phyloP scores from a whole-genome alignment of 2,329 filamentous ascomycete species.

The Botrytis porri region DNA sequence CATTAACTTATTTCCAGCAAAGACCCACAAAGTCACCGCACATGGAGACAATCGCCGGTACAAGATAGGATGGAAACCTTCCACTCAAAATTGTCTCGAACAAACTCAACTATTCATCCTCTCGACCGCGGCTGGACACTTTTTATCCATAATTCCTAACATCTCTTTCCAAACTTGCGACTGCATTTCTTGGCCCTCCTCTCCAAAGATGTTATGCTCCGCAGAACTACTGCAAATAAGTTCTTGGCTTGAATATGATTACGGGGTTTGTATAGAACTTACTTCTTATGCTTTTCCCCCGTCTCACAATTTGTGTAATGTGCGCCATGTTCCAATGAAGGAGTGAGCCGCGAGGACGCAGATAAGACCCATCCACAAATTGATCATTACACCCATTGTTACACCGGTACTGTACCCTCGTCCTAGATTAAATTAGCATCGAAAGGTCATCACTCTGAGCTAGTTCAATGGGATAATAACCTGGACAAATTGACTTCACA shows the following conservation, averaged over 20 bases:
- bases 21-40: not conserved
- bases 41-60: not conserved
- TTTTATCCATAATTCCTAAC: slow-evolving; percentile 27
- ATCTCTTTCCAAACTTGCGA: slow-evolving; percentile 32
- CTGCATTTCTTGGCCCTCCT: slow-evolving; percentile 32
- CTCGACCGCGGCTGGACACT: slow-evolving; percentile 19
- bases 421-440: slow-evolving; percentile 15
- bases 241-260: slow-evolving; percentile 1
- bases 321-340: slow-evolving; percentile 31
- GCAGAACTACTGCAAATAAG: slow-evolving; percentile 23
- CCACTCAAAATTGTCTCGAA: not conserved
- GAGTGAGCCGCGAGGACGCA: slow-evolving; percentile 34
- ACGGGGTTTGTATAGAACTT: slow-evolving; percentile 18
- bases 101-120: not conserved
- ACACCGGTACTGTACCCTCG: slow-evolving; percentile 28
- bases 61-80: not conserved
- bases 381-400: slow-evolving; percentile 21
- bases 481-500: slow-evolving; percentile 32
- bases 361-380: slow-evolving; percentile 27
- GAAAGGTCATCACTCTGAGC: not conserved
- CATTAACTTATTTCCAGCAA: not conserved
- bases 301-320: slow-evolving; percentile 30
- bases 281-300: slow-evolving; percentile 32
- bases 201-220: slow-evolving; percentile 28
- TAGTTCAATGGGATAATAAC: slow-evolving; percentile 7